Conservation (phyloP, 148 eudicot genomes). For the Chenopodium quinoa region DNA sequence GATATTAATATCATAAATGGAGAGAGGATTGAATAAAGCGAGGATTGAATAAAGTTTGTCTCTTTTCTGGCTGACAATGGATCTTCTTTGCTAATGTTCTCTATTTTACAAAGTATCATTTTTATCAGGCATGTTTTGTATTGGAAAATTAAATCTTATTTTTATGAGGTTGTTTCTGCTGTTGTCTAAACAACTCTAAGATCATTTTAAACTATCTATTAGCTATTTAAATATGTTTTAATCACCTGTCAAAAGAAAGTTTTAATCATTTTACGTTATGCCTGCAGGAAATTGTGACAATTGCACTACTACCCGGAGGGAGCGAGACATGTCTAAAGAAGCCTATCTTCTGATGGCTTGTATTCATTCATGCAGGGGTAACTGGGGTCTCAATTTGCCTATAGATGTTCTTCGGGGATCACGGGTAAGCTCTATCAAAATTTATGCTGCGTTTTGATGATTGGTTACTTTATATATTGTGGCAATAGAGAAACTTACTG, state of each 20-base stretch:
- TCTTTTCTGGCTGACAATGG: neutral
- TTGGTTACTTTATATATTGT: neutral
- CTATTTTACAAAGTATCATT: neutral
- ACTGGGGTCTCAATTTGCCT: conserved; percentile 80
- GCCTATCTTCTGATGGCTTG: conserved; percentile 77
- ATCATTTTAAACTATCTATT: neutral
- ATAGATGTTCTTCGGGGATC: conserved; percentile 87
- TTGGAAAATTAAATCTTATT: neutral
- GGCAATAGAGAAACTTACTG: neutral
- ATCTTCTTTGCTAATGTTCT: neutral
- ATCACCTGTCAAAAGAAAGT: neutral
- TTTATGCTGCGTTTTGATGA: neutral
- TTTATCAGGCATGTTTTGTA: neutral
- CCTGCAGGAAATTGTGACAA: conserved; percentile 78
- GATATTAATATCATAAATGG: neutral
- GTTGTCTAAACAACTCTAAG: neutral
- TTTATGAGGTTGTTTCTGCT: neutral
- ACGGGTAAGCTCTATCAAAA: conserved; percentile 49
- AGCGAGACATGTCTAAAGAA: conserved; percentile 71
- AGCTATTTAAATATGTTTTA: neutral
- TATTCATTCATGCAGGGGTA: conserved; percentile 63
- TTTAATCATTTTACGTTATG: neutral
- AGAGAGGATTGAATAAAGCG: neutral
- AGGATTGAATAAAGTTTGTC: neutral
- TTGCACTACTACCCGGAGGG: conserved; percentile 59